Evolutionary conservation across 208 protist species (phyloP), one percentile per base, ranked within the genome.

Genomic region (Naegleria lovaniensis): DNA sequence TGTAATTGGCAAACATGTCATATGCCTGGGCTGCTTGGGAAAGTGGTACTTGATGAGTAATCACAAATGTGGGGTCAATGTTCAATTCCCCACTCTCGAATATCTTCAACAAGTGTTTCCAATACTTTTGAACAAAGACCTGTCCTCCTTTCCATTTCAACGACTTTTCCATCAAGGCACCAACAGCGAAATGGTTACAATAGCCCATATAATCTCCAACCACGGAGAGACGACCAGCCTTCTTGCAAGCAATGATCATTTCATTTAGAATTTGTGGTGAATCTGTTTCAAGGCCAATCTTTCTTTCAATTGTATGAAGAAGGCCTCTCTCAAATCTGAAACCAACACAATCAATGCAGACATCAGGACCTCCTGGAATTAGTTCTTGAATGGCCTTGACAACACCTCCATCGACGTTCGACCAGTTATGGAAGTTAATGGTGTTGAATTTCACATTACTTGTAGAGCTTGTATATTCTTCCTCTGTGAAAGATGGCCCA

Each of bases 101-200:
- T 25, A 90, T 51, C n/a, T 88, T 25, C 89, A 93, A 52, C 29
- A 92, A 87, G 59, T 90, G 88, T 39, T 93, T 85, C 91, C 92
- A 93, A 76, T 93, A 90, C 38, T 83, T 92, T 85, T 93, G 91
- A 86, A 84, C 51, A 39, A 76, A 88, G 5, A 89, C 89, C 33
- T 91, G 88, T 22, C 91, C 91, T 39, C 67, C 91, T n/a, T 48
- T 85, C 33, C 39, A 58, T 25, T 55, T 83, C 33, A 94, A 83
- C 39, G 90, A 51, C 83, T 90, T 93, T 52, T 94, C 93, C 91
- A 94, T 93, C 25, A 94, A 33, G 19, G 92, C 91, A 51, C 93
- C 93, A 59, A 94, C 83, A 36, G 91, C 88, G 90, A 94, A 94
- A 88, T 94, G 90, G 88, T 94, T 94, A 83, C 91, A 90, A 89